Conservation (phyloP, 495 filamentous ascomycete genomes). For the Aspergillus campestris region DNA sequence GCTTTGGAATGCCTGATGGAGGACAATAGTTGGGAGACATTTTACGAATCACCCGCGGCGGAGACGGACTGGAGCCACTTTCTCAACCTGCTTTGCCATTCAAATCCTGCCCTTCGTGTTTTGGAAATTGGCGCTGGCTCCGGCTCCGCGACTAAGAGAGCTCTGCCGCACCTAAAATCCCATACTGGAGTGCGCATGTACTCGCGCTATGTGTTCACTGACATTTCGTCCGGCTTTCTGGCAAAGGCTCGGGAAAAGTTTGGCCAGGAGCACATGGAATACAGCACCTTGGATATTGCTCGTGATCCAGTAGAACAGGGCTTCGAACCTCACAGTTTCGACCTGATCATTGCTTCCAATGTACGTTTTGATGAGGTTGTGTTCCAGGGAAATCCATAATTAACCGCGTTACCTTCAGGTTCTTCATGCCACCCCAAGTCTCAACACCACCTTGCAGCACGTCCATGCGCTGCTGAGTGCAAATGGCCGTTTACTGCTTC, state of each 20-base stretch:
- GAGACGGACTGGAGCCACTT: slow-evolving; percentile 12
- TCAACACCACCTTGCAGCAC: slow-evolving; percentile 34
- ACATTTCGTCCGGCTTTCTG: slow-evolving; percentile 44
- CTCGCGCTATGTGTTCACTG: slow-evolving; percentile 27
- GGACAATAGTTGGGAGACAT: slow-evolving; percentile 13
- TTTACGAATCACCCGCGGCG: slow-evolving; percentile 15
- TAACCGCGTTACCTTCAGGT: slow-evolving; percentile 6
- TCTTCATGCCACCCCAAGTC: slow-evolving; percentile 39
- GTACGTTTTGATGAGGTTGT: slow-evolving; percentile 11
- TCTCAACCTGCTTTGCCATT: slow-evolving; percentile 19
- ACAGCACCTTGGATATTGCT: slow-evolving; percentile 38
- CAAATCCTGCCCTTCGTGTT: slow-evolving; percentile 30
- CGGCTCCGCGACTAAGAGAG: slow-evolving; percentile 20
- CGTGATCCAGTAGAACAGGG: slow-evolving; percentile 40
- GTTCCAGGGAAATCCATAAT: neutral
- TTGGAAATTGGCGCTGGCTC: slow-evolving; percentile 43
- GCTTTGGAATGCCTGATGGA: too few species aligned
- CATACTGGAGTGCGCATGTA: slow-evolving; percentile 1
- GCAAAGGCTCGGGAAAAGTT: slow-evolving; percentile 37
- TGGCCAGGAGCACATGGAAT: slow-evolving; percentile 32
- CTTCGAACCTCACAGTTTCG: slow-evolving; percentile 35
- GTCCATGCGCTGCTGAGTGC: slow-evolving; percentile 21
- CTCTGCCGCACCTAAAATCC: slow-evolving; percentile 19
- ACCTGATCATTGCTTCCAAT: slow-evolving; percentile 44
- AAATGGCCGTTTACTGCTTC: slow-evolving; percentile 15